Base-by-base conservation (phyloP, 441 rosid genomes). In the Dalechampia spathulata region DNA sequence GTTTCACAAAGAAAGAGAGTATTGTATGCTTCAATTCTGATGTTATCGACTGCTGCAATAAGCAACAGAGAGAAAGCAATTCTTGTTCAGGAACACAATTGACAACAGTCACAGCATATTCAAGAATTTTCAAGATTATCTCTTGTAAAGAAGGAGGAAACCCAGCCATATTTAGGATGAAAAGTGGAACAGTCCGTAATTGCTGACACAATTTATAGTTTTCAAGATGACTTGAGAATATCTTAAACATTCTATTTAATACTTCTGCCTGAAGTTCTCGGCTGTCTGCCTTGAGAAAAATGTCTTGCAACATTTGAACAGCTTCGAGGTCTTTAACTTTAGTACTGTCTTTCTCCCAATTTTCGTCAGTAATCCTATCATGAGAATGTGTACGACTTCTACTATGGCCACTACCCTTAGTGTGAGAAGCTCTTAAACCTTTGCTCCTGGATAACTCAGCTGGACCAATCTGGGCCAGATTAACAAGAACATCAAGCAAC, bases 61-160 rank as follows among this genome's bases (percentile, higher is more conserved):
- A 83, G 86, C 97, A 95, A 75, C 99, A 92, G 49, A 95, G 90
- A 32, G 99, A 92, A 70, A 95, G 83, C 73, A 95, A 63, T 71
- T 95, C 99, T 72, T 95, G 99, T 78, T 95, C 99, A 34, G 99
- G 99, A 63, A 95, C 81, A 67, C 99, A 95, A 75, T 89, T 95
- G 70, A 87, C 96, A 57, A 95, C 99, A 49, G 99, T 95, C 61
- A 92, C 99, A 52, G 99, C 99, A 73, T 92, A 95, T 68, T 92
- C 98, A 69, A 95, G 97, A 77, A 95, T 95, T 80, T 92, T 95
- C 76, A 95, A 79, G 55, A 95, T 92, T 63, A 82, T 87, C 62
- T 89, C 96, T 78, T 89, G 99, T 83, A 95, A 75, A 12, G 96
- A 79, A 61, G 86, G 67, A 66, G 99, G 96, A 67, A 92, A 95